Conservation (phyloP, 2,329 filamentous ascomycete species). For the Paraconiothyrium sp. region DNA sequence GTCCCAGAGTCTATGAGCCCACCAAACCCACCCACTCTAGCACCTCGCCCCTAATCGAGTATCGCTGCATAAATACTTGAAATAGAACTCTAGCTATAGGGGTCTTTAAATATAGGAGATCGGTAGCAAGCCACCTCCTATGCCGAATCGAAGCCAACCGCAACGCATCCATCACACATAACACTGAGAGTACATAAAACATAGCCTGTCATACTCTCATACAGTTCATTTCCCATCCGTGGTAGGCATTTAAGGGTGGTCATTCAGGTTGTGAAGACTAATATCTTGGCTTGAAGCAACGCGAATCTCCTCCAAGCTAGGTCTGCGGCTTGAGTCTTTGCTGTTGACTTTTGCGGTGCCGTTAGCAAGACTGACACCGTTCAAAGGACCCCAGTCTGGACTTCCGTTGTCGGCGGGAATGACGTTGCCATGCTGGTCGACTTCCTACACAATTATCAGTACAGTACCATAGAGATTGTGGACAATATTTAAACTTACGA, state of each 20-base stretch:
- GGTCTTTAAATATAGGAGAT: not conserved
- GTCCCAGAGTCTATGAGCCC: not conserved
- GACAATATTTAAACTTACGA: slow-evolving; percentile 43
- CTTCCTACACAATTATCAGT: slow-evolving; percentile 42
- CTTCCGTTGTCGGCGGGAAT: slow-evolving; percentile 57
- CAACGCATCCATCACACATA: not conserved
- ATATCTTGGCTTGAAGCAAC: slow-evolving; percentile 66
- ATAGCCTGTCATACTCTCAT: slow-evolving; percentile 4
- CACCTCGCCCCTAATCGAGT: not conserved
- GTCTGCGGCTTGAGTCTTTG: slow-evolving; percentile 8
- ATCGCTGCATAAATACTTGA: not conserved
- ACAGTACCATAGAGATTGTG: slow-evolving; percentile 17
- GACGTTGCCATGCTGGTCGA: slow-evolving; percentile 65
- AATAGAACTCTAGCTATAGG: not conserved
- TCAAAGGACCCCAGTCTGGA: slow-evolving; percentile 37
- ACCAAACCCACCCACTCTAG: not conserved
- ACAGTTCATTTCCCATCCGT: slow-evolving; percentile 1
- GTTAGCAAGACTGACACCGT: slow-evolving; percentile 27
- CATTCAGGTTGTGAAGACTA: slow-evolving; percentile 66
- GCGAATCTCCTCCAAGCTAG: slow-evolving; percentile 47
- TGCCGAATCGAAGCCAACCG: not conserved
- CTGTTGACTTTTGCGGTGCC: slow-evolving; percentile 26
- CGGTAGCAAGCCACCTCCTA: not conserved
- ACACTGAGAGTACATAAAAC: not conserved
- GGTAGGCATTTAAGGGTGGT: slow-evolving; percentile 39